Base-by-base conservation (phyloP, 768 basidiomycete species). In the Lactarius sp. region DNA sequence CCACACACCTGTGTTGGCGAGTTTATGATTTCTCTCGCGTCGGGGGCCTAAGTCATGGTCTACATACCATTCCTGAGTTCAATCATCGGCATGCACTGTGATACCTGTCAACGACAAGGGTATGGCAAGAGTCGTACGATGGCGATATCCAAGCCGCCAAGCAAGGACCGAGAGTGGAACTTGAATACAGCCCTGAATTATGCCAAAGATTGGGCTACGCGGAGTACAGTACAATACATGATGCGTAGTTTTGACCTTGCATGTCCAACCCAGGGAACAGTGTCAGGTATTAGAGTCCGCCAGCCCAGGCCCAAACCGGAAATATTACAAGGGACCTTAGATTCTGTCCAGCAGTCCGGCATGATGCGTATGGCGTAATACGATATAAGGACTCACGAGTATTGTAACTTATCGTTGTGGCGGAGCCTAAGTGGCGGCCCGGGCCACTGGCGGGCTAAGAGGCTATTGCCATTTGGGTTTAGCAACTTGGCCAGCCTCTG, bases 281-380 rank as follows among this genome's bases (percentile, higher is more conserved):
- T 52, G 27, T 27, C 27, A 22, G n/a, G 36, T n/a, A 36, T 34
- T 12, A 27, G 22, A 27, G 16, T 3, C 10, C 9, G 37, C 27
- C n/a, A 20, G 49, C 58, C 44, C 5, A 44, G 18, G 42, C 59
- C 46, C 5, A 36, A 60, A 41, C 59, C 9, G 59, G 59, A 46
- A 22, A 53, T 60, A 60, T 53, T 60, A 6, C 14, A 22, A 10
- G n/a, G 16, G 59, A 42, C 34, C 27, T 27, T 27, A 3, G 10
- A 37, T 6, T 8, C 36, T 37, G 7, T 37, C 56, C 47, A 27
- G 12, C 12, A 9, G 20, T 5, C 18, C 6, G 50, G 6, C 41
- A 10, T 34, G 56, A 12, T 39, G 47, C 18, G 13, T 7, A 5
- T 2, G 4, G n/a, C 14, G 51, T 13, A 42, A 6, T 13, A n/a